These are phyloP conservation scores for Colletotrichum endophyticum DNA, from an alignment of 2,329 filamentous ascomycete genomes.

Conservation along the genomic window DNA sequence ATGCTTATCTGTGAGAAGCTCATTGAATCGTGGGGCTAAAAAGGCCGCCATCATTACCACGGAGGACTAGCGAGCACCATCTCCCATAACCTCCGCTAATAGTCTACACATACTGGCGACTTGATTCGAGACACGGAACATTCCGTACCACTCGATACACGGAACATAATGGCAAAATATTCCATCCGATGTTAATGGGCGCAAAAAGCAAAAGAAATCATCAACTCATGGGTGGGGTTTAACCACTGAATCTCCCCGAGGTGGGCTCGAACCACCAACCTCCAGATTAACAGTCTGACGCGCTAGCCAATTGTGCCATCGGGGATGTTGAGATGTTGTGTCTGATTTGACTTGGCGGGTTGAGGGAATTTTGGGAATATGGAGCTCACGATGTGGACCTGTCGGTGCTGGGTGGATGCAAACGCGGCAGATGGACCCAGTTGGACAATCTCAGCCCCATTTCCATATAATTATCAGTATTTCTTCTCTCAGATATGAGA, in stretches of 20 bases:
- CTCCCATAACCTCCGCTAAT: not conserved
- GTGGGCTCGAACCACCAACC: constrained; percentile 22
- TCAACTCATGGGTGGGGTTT: not conserved
- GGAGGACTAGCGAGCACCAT: not conserved
- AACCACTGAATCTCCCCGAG: constrained; percentile 15
- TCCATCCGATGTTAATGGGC: not conserved
- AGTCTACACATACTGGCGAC: not conserved
- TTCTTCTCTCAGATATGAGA: not conserved
- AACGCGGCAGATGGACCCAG: not conserved
- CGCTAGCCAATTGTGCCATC: constrained; percentile 22
- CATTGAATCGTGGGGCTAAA: not conserved
- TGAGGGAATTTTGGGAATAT: not conserved
- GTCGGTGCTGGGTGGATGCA: not conserved
- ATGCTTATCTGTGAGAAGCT: not conserved
- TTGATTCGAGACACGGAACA: not conserved
- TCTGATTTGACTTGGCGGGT: not conserved
- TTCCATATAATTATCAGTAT: not conserved
- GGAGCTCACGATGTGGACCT: not conserved
- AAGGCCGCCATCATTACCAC: not conserved
- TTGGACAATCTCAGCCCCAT: not conserved
- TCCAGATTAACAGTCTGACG: constrained; percentile 21
- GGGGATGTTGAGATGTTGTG: constrained; percentile 7
- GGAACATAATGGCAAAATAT: not conserved
- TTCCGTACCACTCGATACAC: not conserved
- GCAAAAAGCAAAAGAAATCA: not conserved